Conservation (phyloP, 2,329 filamentous ascomycete species). For the Cladophialophora carrionii region DNA sequence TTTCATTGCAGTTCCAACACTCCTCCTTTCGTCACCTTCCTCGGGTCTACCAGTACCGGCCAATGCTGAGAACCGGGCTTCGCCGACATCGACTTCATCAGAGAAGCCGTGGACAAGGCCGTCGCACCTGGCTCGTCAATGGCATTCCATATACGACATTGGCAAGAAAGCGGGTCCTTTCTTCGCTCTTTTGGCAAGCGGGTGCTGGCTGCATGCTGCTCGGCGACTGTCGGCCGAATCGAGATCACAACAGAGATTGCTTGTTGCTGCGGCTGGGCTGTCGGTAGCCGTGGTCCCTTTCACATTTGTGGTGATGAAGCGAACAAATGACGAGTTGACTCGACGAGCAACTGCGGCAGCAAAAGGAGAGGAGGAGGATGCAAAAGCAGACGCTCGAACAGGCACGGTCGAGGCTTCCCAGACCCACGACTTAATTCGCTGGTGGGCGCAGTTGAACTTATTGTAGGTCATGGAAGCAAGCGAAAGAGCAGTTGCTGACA, state of each 20-base stretch:
- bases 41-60: conserved; percentile 19
- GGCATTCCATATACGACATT: conserved; percentile 21
- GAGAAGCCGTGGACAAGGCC: conserved; percentile 18
- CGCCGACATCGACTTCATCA: conserved; percentile 16
- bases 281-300: conserved; percentile 21
- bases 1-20: conserved; percentile 11
- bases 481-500: background rate
- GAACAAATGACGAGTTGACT: conserved; percentile 25
- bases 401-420: conserved; percentile 21
- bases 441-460: conserved; percentile 25
- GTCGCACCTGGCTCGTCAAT: conserved; percentile 25
- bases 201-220: conserved; percentile 19
- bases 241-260: conserved; percentile 15
- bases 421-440: conserved; percentile 23
- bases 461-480: conserved; percentile 13
- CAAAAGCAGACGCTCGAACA: conserved; percentile 8
- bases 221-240: conserved; percentile 5
- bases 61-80: conserved; percentile 16
- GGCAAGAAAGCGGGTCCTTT: conserved; percentile 26
- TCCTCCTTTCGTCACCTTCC: conserved; percentile 18
- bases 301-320: conserved; percentile 24
- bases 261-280: conserved; percentile 16
- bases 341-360: conserved; percentile 21
- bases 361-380: conserved; percentile 17
- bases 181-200: conserved; percentile 16